phyloP scores from a whole-genome alignment of 2,329 filamentous ascomycete genomes.

The Rhytidhysteron rufulum region DNA sequence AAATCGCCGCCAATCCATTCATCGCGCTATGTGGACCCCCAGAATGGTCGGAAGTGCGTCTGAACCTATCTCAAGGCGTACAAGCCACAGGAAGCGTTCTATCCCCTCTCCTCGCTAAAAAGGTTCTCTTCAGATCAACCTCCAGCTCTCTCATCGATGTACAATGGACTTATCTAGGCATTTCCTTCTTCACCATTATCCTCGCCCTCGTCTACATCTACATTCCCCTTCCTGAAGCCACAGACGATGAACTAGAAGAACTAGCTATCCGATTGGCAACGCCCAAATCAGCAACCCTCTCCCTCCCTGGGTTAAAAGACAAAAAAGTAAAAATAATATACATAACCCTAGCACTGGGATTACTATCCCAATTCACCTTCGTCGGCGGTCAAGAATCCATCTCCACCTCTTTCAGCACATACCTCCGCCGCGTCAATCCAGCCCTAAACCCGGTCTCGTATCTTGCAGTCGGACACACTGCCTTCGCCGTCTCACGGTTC shows the following conservation, averaged over 20 bases:
- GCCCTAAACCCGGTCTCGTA: slow-evolving; percentile 38
- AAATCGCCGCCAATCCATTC: slow-evolving; percentile 60
- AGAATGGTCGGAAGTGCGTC: slow-evolving; percentile 56
- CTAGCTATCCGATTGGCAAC: slow-evolving; percentile 44
- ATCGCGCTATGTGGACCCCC: slow-evolving; percentile 59
- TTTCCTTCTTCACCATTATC: slow-evolving; percentile 57
- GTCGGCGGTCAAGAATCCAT: slow-evolving; percentile 58
- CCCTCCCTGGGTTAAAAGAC: too few relatives aligned
- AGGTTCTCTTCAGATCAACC: slow-evolving; percentile 53
- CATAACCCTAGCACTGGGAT: slow-evolving; percentile 52
- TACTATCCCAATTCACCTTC: slow-evolving; percentile 57
- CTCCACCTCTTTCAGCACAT: slow-evolving; percentile 45
- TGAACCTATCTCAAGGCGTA: slow-evolving; percentile 59
- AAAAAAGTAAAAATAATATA: slow-evolving; percentile 50
- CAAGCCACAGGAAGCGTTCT: slow-evolving; percentile 59
- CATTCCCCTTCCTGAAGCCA: slow-evolving; percentile 59
- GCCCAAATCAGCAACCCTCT: slow-evolving; percentile 39
- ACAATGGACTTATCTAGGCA: slow-evolving; percentile 63
- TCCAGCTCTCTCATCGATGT: slow-evolving; percentile 55
- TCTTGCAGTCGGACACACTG: slow-evolving; percentile 53
- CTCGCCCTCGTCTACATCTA: slow-evolving; percentile 60
- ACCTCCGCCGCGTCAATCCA: slow-evolving; percentile 40
- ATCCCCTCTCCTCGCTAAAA: slow-evolving; percentile 57
- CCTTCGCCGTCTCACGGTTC: slow-evolving; percentile 58
- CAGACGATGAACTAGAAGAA: slow-evolving; percentile 57